phyloP scores from a whole-genome alignment of 192 early-diverging fungal species.

The Coemansia sp. region DNA sequence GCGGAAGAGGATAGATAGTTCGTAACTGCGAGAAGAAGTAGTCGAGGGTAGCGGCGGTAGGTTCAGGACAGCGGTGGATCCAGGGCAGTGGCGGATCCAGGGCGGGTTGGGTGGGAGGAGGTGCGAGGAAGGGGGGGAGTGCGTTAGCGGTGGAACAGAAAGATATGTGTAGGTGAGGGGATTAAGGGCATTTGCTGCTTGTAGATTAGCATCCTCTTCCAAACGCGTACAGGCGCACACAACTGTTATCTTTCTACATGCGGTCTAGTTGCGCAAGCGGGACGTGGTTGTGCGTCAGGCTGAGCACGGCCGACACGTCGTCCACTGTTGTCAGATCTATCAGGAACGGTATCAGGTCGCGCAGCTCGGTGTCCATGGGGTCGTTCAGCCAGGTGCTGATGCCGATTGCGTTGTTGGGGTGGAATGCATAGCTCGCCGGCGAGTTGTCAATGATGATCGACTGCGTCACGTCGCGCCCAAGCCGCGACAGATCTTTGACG shows the following conservation, averaged over 20 bases:
- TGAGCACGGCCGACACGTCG: conserved; percentile 77
- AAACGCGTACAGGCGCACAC: no score
- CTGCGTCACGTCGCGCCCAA: conserved; percentile 77
- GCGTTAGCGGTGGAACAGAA: no score
- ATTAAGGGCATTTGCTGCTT: no score
- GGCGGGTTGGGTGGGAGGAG: not conserved
- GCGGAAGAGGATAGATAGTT: no score
- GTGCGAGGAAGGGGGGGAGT: not conserved
- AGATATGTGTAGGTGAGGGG: no score
- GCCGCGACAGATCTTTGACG: conserved; percentile 89
- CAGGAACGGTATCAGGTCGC: conserved; percentile 91
- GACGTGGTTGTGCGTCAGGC: conserved; percentile 42
- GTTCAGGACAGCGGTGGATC: no score
- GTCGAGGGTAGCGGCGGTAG: no score
- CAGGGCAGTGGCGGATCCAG: not conserved
- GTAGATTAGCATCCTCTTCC: no score
- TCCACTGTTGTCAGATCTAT: conserved; percentile 84
- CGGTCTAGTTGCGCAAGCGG: conserved; percentile 17
- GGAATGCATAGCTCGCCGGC: conserved; percentile 93
- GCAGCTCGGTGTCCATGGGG: conserved; percentile 89
- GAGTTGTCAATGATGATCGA: conserved; percentile 96
- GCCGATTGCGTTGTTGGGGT: conserved; percentile 92
- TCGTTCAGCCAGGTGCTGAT: conserved; percentile 97
- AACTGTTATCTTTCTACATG: no score
- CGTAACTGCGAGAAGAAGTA: no score